Evolutionary conservation across 164 flowering plant genomes (phyloP), one percentile per base, ranked within the genome.

Genomic region (Umbilicus rupestris): DNA sequence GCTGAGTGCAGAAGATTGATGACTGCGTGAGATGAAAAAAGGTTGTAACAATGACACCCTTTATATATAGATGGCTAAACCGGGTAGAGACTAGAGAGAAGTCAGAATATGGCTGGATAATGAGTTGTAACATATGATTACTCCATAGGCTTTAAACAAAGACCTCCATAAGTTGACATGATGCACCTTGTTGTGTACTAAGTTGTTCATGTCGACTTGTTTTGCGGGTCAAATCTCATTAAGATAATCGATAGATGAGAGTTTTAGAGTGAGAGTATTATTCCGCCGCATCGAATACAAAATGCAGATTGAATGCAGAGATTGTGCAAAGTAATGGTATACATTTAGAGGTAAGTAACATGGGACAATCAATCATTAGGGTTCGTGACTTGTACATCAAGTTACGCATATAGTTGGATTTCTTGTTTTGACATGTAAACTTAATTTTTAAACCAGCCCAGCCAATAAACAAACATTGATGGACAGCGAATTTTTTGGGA

Each of bases 91-190:
- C 15, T n/a, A 52, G 14, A 28, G 60, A 55, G 33, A 55, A 28
- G 35, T 15, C 33, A 28, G 19, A 55, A 3, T 55, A 55, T 26
- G 60, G 60, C 60, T 14, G 60, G 60, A 28, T 0, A 29, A 15
- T 55, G 60, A 55, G 60, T 55, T 55, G 60, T 55, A 55, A 55
- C 58, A 11, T 6, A 55, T 28, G 16, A 55, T 55, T 55, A 33
- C 60, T 55, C 33, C 60, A 55, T 55, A 30, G 6, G 60, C 60
- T 15, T 26, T 28, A 55, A 55, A 55, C 60, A 55, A 55, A 28
- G 3, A 28, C 7, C 7, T 11, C 15, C 60, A 55, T 52, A 3
- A 22, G 19, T 55, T 26, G 60, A 55, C 33, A 55, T 28, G 33
- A 28, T 28, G 57, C 57, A 49, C 55, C 55, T n/a, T 49, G 55